Percentiles rank a stretch among this genome's conserved stretches.
Evolutionary conservation across 106 monocot genomes (phyloP).

Genomic region (Xerophyta viscosa): DNA sequence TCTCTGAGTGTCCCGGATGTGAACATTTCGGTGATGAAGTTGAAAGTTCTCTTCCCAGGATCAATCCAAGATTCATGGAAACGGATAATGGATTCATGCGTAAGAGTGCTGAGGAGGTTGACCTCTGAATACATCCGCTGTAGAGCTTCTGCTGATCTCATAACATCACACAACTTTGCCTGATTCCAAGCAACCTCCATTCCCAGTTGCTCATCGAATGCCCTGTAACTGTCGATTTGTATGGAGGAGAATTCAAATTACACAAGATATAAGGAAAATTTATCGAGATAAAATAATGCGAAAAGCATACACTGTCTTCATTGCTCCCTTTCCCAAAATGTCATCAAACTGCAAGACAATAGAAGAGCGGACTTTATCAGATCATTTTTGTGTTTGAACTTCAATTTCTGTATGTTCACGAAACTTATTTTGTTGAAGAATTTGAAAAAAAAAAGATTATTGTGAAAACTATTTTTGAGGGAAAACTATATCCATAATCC

Average conservation of each 20-base stretch:
- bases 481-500: too few relatives aligned
- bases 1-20: slow-evolving; percentile 93
- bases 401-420: too few relatives aligned
- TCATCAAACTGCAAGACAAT: slow-evolving; percentile 57
- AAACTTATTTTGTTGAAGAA: too few relatives aligned
- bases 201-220: slow-evolving; percentile 79
- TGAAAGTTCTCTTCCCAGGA: slow-evolving; percentile 54
- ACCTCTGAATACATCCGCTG: slow-evolving; percentile 93
- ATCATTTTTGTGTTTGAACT: too few relatives aligned
- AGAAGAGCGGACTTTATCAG: not conserved
- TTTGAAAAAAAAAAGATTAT: too few relatives aligned
- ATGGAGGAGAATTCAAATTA: slow-evolving; percentile 18
- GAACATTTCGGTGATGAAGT: slow-evolving; percentile 99
- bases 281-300: not conserved
- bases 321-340: slow-evolving; percentile 84
- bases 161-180: slow-evolving; percentile 52
- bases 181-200: slow-evolving; percentile 98
- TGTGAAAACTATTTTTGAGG: too few relatives aligned
- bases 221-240: slow-evolving; percentile 49
- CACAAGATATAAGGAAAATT: not conserved
- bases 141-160: slow-evolving; percentile 66
- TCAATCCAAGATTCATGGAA: slow-evolving; percentile 85
- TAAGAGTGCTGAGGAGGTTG: slow-evolving; percentile 67
- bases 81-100: slow-evolving; percentile 71
- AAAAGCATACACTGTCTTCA: slow-evolving; percentile 95